Base-by-base conservation (phyloP, 1,139 yeast genomes). In the Saccharomyces hybrid region DNA sequence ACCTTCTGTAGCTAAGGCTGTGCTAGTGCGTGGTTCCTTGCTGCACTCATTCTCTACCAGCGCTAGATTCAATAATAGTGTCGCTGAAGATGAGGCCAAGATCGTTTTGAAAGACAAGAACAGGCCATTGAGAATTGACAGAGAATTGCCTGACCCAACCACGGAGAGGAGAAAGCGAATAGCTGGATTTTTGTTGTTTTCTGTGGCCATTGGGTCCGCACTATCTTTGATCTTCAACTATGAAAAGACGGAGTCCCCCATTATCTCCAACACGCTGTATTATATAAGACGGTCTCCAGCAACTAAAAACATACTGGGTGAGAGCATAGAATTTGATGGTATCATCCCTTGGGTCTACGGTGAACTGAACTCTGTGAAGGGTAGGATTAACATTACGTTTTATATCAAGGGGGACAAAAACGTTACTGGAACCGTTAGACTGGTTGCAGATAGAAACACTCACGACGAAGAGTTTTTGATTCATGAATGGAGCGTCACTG, bases 341-440 rank as follows among this genome's bases (percentile, higher is more conserved):
- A 70, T 86, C 49, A 81, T 86, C 75, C 98, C 99, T 3, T 93
- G 97, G 97, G 84, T 93, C 56, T 74, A 79, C 54, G 99, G 99
- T 6, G 80, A 83, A 49, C 75, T 93, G 61, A 89, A 91, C 63
- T 88, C 95, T 41, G 88, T 88, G 58, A 79, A 82, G 55, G 97
- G 97, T 16, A 75, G 79, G 25, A 86, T 93, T 49, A 86, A 91
- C 67, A 82, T 93, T 61, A 70, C 72, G 34, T 89, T 89, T 63
- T 73, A 77, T 46, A 88, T 89, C 47, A 78, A 79, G 62, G 99
- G 98, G 11, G 76, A 75, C 52, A 75, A 76, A 58, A 73, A 71
- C 5, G 64, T 63, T n/a, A 66, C 72, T 2, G 86, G 84, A n/a
- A 75, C 71, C 55, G 74, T 84, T 48, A 73, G 69, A 59, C 75